Evolutionary conservation across 495 filamentous ascomycete genomes (phyloP), one percentile per base, ranked within the genome.

Genomic region (Staphylotrichum tortipilum): DNA sequence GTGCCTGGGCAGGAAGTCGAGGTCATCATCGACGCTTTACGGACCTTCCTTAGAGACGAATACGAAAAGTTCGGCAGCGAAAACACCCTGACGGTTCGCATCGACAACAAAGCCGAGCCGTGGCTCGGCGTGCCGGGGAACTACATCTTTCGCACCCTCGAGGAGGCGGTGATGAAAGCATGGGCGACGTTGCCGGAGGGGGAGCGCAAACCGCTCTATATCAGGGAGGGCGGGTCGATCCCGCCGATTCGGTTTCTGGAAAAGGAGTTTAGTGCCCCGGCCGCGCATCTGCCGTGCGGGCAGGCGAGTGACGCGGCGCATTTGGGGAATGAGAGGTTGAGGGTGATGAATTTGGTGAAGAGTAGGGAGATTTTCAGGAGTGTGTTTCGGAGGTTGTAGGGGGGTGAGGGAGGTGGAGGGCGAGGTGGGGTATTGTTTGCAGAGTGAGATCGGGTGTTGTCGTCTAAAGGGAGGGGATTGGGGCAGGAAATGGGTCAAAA

Each of bases 121-220:
- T 98, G 92, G 92, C 79, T 98, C 0, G 92, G 92, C 2, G 89
- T 95, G 49, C 89, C 86, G 12, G 80, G 84, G 26, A 97, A 94
- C 53, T 79, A 90, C 56, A 88, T 95, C 55, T 98, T 95, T 60
- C 79, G 81, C 31, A 94, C 88, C 0, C 77, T 97, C 1, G 88
- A 95, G 55, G 77, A 84, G 49, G 94, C 91, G 1, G 82, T 97
- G 40, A 82, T 88, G 65, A 74, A 81, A 19, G 91, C 84, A 1
- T 98, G 92, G 92, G 46, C 43, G 0, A 17, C n/a, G n/a, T n/a
- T n/a, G n/a, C n/a, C n/a, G n/a, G n/a, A n/a, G n/a, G n/a, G n/a
- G n/a, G n/a, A n/a, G n/a, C n/a, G 68, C 7, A 79, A 76, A 44
- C 85, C 85, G 37, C 76, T 98, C 18, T 98, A 94, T 64, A 98